Evolutionary conservation across 306 rosid species (phyloP).

Genomic region (Ziziphus jujuba): DNA sequence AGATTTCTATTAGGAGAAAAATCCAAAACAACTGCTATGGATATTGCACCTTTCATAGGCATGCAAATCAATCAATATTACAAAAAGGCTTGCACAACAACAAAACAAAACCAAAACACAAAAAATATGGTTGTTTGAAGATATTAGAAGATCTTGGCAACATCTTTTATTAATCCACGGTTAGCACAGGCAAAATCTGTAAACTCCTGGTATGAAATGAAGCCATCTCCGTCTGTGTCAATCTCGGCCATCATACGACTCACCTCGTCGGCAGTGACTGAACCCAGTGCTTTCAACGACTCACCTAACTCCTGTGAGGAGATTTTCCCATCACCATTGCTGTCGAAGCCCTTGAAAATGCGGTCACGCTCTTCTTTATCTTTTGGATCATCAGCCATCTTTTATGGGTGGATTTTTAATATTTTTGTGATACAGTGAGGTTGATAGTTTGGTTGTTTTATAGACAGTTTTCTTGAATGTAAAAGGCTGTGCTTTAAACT

Average conservation of each 20-base stretch:
- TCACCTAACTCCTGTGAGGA: conserved; percentile 72
- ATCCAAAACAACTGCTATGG: too few relatives aligned
- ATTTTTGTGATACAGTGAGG: conserved; percentile 15
- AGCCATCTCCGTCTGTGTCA: conserved; percentile 71
- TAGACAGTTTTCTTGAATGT: not conserved
- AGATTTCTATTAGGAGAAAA: too few relatives aligned
- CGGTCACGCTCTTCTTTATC: conserved; percentile 55
- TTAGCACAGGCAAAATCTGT: conserved; percentile 56
- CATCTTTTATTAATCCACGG: conserved; percentile 61
- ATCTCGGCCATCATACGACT: conserved; percentile 70
- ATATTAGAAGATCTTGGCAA: conserved; percentile 64
- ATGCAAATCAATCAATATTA: conserved; percentile 21
- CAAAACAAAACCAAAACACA: not conserved
- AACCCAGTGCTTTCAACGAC: conserved; percentile 58
- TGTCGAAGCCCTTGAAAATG: conserved; percentile 64
- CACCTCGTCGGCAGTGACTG: conserved; percentile 55
- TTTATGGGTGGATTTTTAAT: conserved; percentile 12
- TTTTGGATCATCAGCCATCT: conserved; percentile 41
- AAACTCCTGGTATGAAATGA: conserved; percentile 64
- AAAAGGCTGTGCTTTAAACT: conserved; percentile 44
- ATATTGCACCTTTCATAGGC: not conserved
- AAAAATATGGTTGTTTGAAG: too few relatives aligned
- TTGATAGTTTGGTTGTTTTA: conserved; percentile 27
- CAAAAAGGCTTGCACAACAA: not conserved
- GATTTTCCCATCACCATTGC: conserved; percentile 69